Evolutionary conservation across 129 eudicot species (phyloP).

Genomic region (Smallanthus sonchifolius): DNA sequence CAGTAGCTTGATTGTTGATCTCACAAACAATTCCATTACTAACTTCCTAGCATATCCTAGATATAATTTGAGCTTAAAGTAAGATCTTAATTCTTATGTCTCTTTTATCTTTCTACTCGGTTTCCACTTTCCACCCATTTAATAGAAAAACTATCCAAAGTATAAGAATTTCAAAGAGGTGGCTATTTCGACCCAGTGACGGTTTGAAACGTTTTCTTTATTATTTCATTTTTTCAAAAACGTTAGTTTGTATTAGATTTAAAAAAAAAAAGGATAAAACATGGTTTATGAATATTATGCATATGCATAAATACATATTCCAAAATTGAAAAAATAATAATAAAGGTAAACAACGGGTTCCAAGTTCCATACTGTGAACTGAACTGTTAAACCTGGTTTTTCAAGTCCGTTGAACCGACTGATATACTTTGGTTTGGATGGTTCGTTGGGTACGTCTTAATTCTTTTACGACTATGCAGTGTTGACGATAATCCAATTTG

Average conservation of each 20-base stretch:
- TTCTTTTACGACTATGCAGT: slow-evolving; percentile 36
- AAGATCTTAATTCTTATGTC: slow-evolving; percentile 19
- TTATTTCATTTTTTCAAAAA: not conserved
- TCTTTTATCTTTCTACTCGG: not conserved
- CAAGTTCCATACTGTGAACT: no score
- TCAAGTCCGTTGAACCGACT: not conserved
- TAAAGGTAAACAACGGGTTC: no score
- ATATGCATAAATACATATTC: not conserved
- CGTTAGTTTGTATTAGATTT: not conserved
- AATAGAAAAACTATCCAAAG: not conserved
- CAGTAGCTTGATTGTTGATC: slow-evolving; percentile 53
- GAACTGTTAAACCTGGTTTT: no score
- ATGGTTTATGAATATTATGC: not conserved
- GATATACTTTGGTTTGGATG: not conserved
- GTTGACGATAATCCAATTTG: slow-evolving; percentile 68
- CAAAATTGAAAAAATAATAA: not conserved
- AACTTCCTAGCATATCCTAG: slow-evolving; percentile 37
- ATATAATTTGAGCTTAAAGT: slow-evolving; percentile 52
- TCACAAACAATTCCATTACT: slow-evolving; percentile 52
- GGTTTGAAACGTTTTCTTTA: not conserved
- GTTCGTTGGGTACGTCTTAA: not conserved
- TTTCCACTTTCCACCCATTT: not conserved
- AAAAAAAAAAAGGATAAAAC: no score
- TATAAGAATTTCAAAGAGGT: not conserved
- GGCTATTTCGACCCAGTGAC: not conserved